Evolutionary conservation across 164 flowering plant genomes (phyloP).

Genomic region (Chimonanthus salicifolius): DNA sequence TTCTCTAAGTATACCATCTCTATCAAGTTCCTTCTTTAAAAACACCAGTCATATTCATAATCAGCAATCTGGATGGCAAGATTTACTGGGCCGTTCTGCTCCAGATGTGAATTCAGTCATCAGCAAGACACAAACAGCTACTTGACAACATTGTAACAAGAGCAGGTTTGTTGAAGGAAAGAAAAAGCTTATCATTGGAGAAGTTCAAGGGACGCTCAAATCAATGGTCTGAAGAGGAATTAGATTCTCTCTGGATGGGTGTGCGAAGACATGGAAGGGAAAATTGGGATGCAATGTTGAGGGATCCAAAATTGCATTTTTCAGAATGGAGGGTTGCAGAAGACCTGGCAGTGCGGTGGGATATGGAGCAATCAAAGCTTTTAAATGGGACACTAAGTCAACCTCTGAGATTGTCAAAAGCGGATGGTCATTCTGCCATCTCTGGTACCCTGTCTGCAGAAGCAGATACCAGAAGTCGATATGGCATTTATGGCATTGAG

Average conservation of each 20-base stretch:
- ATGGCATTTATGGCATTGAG: not conserved
- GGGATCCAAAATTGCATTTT: constrained; percentile 52
- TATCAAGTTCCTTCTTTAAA: constrained; percentile 6
- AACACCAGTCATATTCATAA: constrained; percentile 7
- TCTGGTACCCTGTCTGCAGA: constrained; percentile 6
- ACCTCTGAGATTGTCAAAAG: constrained; percentile 7
- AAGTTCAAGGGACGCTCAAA: constrained; percentile 11
- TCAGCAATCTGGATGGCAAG: constrained; percentile 6
- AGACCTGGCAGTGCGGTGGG: constrained; percentile 58
- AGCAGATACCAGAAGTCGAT: constrained; percentile 4
- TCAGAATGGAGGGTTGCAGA: constrained; percentile 35
- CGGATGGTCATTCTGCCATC: constrained; percentile 2
- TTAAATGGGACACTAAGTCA: constrained; percentile 10
- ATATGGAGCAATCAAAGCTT: constrained; percentile 38
- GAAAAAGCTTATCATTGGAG: constrained; percentile 18
- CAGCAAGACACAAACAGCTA: constrained; percentile 35
- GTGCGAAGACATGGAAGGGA: constrained; percentile 63
- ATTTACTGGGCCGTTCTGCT: constrained; percentile 16
- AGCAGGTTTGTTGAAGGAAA: constrained; percentile 25
- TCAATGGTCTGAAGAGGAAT: constrained; percentile 62
- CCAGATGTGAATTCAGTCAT: constrained; percentile 12
- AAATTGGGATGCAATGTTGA: constrained; percentile 55
- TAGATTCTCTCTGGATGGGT: constrained; percentile 71
- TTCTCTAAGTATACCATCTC: constrained; percentile 7
- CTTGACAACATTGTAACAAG: constrained; percentile 37